These are phyloP conservation scores for Sporodiniella umbellata DNA, from an alignment of 371 early-diverging fungal genomes.

Conservation along the genomic window DNA sequence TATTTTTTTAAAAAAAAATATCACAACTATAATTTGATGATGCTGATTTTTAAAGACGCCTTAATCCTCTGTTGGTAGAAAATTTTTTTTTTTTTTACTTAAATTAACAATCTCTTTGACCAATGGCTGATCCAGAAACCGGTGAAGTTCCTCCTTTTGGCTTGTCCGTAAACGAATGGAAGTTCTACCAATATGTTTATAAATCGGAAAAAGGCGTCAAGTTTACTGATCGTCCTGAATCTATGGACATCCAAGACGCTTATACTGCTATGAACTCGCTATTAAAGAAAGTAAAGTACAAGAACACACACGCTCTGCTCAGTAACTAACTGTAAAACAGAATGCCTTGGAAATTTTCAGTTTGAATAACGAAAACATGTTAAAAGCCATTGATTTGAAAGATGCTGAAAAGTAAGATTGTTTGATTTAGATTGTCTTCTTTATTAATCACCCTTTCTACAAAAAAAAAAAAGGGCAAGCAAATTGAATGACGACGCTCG, in stretches of 20 bases:
- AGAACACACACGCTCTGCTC: neutral
- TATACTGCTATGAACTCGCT: conserved; percentile 49
- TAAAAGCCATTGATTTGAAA: conserved; percentile 33
- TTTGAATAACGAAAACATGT: conserved; percentile 39
- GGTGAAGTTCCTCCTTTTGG: conserved; percentile 24
- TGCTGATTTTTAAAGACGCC: neutral
- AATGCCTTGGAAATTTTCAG: conserved; percentile 28
- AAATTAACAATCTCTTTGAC: no score
- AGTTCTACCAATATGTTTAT: conserved; percentile 23
- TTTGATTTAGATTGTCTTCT: no score
- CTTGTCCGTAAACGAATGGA: conserved; percentile 22
- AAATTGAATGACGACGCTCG: conserved; percentile 42
- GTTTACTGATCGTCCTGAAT: conserved; percentile 43
- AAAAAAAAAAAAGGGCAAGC: conserved; percentile 45
- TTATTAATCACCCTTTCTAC: no score
- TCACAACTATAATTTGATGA: neutral
- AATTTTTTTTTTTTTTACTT: neutral
- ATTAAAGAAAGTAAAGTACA: conserved; percentile 42
- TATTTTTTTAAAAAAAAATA: neutral
- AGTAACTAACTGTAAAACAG: conserved; percentile 5
- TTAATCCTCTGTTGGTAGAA: neutral
- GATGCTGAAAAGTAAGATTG: conserved; percentile 37
- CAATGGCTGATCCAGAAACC: conserved; percentile 8
- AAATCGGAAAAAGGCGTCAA: conserved; percentile 27
- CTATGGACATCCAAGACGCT: conserved; percentile 38